Evolutionary conservation across 2,329 filamentous ascomycete genomes (phyloP), one percentile per base, ranked within the genome.

Genomic region (Alternaria sp.): DNA sequence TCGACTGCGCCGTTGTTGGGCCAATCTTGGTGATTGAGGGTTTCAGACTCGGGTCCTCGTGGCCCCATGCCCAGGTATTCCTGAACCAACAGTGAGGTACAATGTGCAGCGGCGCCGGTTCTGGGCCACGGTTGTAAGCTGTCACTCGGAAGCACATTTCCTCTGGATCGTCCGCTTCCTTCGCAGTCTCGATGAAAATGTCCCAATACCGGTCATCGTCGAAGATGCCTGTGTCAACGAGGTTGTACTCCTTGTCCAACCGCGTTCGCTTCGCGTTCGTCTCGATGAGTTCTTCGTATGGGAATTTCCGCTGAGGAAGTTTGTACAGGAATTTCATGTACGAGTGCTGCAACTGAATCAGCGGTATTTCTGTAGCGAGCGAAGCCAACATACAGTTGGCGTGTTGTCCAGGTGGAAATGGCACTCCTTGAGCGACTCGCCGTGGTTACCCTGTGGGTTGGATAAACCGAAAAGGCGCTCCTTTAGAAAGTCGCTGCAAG

Each of bases 321-420:
- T 98, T 98, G 87, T 98, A 98, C 71, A 98, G 90, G 77, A 90
- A 96, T 81, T 98, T 98, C 95, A 98, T 98, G 84, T 98, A 98
- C 26, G 95, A 97, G 82, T 97, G 94, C 92, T 94, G 79, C 63
- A 61, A 15, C 20, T 25, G 4, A 47, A 69, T 68, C 66, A 71
- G 65, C 9, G 47, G 49, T 18, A 63, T 85, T 82, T 26, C 28
- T 2, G 11, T 85, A 82, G n/a, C 43, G 6, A 47, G 25, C 49
- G 6, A 15, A 84, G 83, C 25, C 2, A 20, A 68, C 80, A 65
- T 79, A 87, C 86, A 60, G 88, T 88, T 61, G 95, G 95, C 26
- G 93, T 97, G 79, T 98, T 98, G 82, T 98, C 95, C 62, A 97
- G 83, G 80, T 98, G 95, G 76, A 97, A 98, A 82, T 98, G 94